These are phyloP conservation scores for Acer negundo DNA, from an alignment of 345 rosid genomes.

Conservation along the genomic window DNA sequence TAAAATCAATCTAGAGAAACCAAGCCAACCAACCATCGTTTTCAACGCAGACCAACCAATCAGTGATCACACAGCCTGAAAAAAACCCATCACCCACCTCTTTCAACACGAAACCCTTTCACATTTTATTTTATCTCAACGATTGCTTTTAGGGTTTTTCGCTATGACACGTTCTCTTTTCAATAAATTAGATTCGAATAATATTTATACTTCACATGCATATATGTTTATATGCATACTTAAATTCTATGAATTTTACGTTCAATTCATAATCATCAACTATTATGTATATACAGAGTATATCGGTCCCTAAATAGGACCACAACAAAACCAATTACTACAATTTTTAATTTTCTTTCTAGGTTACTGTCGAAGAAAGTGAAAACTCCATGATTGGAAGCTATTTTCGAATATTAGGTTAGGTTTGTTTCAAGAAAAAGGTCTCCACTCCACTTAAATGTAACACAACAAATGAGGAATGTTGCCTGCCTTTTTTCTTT, in stretches of 20 bases:
- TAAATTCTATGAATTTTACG: too few relatives aligned
- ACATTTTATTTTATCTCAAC: not conserved
- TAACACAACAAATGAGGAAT: not conserved
- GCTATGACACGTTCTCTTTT: too few relatives aligned
- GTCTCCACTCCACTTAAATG: not conserved
- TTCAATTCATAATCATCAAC: too few relatives aligned
- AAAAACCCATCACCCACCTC: not conserved
- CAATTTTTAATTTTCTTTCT: too few relatives aligned
- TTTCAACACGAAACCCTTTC: not conserved
- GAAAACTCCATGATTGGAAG: not conserved
- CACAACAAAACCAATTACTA: too few relatives aligned
- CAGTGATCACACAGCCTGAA: not conserved
- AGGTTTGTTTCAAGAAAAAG: not conserved
- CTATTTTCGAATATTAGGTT: slow-evolving; percentile 1
- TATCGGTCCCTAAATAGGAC: too few relatives aligned
- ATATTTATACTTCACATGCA: too few relatives aligned
- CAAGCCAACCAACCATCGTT: not conserved
- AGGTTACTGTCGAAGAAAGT: not conserved
- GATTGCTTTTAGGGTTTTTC: too few relatives aligned
- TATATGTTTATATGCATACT: too few relatives aligned
- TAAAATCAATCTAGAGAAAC: not conserved
- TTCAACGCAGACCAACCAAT: not conserved
- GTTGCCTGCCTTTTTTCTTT: not conserved
- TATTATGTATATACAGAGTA: too few relatives aligned
- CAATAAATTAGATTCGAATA: too few relatives aligned